These are phyloP conservation scores for Dictyostelium purpureum DNA, from an alignment of 78 protist species.

Conservation along the genomic window DNA sequence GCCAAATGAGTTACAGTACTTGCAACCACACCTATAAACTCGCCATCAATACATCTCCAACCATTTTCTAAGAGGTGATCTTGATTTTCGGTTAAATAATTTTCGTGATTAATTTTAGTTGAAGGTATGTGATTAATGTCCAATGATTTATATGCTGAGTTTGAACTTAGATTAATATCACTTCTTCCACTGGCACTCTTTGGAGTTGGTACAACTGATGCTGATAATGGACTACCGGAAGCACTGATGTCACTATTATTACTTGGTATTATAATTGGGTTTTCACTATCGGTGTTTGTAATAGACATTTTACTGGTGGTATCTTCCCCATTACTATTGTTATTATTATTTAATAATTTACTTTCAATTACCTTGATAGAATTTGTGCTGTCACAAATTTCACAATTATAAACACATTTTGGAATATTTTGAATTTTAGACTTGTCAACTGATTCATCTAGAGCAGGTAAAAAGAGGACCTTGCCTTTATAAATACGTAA, in stretches of 20 bases:
- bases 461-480: slow-evolving; percentile 27
- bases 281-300: background rate
- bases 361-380: slow-evolving; percentile 5
- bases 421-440: slow-evolving; percentile 27
- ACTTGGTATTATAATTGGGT: background rate
- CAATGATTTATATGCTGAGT: background rate
- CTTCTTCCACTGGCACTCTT: background rate
- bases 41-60: slow-evolving; percentile 49
- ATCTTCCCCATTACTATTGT: background rate
- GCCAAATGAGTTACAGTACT: slow-evolving; percentile 50
- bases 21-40: slow-evolving; percentile 62
- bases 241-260: background rate
- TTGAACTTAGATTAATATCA: slow-evolving; percentile 9
- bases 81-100: background rate
- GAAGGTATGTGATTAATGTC: background rate
- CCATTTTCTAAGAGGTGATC: background rate
- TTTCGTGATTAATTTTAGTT: background rate
- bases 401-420: slow-evolving; percentile 33
- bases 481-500: slow-evolving; percentile 48
- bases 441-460: background rate
- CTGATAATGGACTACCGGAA: background rate
- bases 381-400: slow-evolving; percentile 5
- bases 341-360: background rate
- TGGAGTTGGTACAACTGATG: background rate
- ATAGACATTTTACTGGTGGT: background rate